Evolutionary conservation across 371 early-diverging fungal genomes (phyloP), one percentile per base, ranked within the genome.

Genomic region (Mortierella sp.): DNA sequence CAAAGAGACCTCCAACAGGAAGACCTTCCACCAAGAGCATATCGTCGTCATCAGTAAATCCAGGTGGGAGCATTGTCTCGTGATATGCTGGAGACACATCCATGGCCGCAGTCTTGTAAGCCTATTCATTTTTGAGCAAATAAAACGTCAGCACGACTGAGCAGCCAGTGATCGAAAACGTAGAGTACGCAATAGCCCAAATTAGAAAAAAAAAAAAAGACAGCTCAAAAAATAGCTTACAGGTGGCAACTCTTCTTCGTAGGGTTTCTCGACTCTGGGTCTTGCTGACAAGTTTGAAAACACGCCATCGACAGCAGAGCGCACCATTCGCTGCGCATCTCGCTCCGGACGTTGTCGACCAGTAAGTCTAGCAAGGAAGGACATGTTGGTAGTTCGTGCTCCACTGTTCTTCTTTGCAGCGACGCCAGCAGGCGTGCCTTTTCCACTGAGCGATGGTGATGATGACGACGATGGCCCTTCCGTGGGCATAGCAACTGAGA

Each of bases 61-160:
- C 84, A n/a, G 91, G 88, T 22, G 89, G 84, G 70, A 88, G 88
- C 6, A 89, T 87, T 3, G 89, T 74, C 71, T 90, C 89, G 86
- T 88, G 88, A 60, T 90, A 90, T 11, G 91, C 88, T 15, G 92
- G 92, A 19, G 91, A 85, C 2, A 89, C 83, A 84, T 92, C 92
- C 38, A 87, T 81, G 8, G 87, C 86, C 32, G 90, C 91, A 48
- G 86, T 84, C 61, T 91, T 91, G 69, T 92, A 92, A 45, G 89
- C 84, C 92, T 92, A 74, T 63, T 40, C 28, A 50, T 55, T 10
- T 66, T 6, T 4, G 41, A 21, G 40, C 19, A 63, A 4, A 48
- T 13, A 47, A 43, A 40, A 0, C 24, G 33, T 32, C 11, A 33
- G 36, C 16, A 68, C 16, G 8, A 65, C 11, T 38, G 38, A 59